These are phyloP conservation scores for Penicillium macrosclerotiorum DNA, from an alignment of 495 filamentous ascomycete genomes.

Conservation along the genomic window DNA sequence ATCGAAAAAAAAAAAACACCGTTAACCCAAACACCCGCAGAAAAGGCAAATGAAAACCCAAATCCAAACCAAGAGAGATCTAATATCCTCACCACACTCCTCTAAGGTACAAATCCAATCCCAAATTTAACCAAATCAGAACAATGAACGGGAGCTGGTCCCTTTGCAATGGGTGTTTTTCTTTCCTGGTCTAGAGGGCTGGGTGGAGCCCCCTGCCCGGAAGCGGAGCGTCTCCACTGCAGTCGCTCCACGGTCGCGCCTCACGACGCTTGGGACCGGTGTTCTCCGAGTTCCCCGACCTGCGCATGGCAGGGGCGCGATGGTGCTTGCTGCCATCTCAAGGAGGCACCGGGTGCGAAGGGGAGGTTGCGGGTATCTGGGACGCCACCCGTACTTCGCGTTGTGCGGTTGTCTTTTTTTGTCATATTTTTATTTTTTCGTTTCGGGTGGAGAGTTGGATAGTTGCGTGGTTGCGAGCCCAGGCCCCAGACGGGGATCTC, in stretches of 20 bases:
- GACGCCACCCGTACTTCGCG: not conserved
- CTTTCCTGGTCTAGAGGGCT: not conserved
- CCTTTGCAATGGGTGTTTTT: not conserved
- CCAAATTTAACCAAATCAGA: too few relatives aligned
- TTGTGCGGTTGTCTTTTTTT: too few relatives aligned
- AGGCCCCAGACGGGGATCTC: too few relatives aligned
- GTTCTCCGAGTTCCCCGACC: constrained; percentile 11
- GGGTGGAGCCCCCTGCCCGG: constrained; percentile 7
- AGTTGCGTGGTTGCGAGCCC: too few relatives aligned
- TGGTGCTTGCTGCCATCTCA: too few relatives aligned
- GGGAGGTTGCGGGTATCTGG: not conserved
- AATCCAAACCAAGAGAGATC: not conserved
- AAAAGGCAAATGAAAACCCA: too few relatives aligned
- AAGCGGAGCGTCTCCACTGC: constrained; percentile 7
- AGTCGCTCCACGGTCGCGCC: constrained; percentile 11
- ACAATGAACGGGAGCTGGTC: too few relatives aligned
- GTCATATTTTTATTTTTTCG: too few relatives aligned
- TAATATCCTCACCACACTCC: too few relatives aligned
- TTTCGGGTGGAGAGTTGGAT: too few relatives aligned
- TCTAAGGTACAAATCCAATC: too few relatives aligned
- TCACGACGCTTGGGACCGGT: constrained; percentile 7
- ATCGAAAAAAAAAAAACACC: constrained; percentile 6
- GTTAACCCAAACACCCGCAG: not conserved
- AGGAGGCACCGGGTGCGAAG: not conserved
- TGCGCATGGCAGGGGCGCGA: constrained; percentile 5